Conservation (phyloP, 2,329 filamentous ascomycete genomes). For the Ilyonectria mors-panacis region DNA sequence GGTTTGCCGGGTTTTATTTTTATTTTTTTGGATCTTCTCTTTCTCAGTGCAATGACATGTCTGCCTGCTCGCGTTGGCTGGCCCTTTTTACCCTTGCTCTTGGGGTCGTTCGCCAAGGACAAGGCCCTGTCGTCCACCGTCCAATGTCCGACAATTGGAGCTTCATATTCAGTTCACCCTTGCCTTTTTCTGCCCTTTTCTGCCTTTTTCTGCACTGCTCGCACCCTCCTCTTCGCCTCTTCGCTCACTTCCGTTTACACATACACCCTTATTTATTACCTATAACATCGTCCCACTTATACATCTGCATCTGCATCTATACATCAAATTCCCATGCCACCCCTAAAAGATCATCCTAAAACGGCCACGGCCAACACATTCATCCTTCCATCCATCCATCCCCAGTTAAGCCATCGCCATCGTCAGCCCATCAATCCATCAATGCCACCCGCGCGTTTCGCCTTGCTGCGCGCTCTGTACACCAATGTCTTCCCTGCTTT, state of each 20-base stretch:
- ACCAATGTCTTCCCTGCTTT: background rate
- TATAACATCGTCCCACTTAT: background rate
- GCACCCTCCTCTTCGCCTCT: background rate
- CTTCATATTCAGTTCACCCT: constrained; percentile 25
- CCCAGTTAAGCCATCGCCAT: constrained; percentile 3
- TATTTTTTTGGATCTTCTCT: constrained; percentile 12
- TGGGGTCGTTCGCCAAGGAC: constrained; percentile 22
- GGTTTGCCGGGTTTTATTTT: background rate
- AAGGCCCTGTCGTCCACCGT: constrained; percentile 26
- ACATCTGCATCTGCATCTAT: background rate
- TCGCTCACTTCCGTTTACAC: constrained; percentile 6
- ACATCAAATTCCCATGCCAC: background rate
- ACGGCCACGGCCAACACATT: background rate
- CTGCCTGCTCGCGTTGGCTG: background rate
- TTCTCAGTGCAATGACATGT: background rate
- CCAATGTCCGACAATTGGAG: constrained; percentile 24
- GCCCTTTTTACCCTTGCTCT: background rate
- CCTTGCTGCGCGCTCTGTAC: background rate
- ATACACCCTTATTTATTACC: constrained; percentile 5
- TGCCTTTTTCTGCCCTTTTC: background rate
- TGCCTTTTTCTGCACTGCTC: background rate
- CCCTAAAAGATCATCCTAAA: background rate
- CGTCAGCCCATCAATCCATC: background rate
- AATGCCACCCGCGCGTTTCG: constrained; percentile 19
- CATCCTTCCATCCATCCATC: background rate